Evolutionary conservation across 345 rosid species (phyloP), one percentile per base, ranked within the genome.

Genomic region (Draba incana): DNA sequence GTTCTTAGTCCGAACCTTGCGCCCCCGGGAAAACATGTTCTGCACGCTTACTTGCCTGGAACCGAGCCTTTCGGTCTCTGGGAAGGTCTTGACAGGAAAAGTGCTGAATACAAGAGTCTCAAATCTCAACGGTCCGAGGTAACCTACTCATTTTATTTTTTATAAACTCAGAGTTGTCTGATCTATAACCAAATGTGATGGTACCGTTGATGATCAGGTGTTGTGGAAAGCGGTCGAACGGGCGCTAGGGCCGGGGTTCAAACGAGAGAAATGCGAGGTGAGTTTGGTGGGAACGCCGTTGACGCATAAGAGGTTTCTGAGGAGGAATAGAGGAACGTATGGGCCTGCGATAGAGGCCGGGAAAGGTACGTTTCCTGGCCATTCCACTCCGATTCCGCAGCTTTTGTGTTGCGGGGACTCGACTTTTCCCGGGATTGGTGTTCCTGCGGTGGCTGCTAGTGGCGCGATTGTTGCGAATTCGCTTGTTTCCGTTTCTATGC

Each of bases 391-490:
- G 11, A 79, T 92, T 37, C 72, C 86, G 0, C 96, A 88, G 74
- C 92, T 92, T 39, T 77, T 84, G 77, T 86, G 92, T 66, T 90
- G 97, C 4, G 96, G 97, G 10, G 97, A 92, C 75, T 92, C 98
- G 2, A 93, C 97, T 45, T 92, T 92, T 75, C 97, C 96, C 0
- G 98, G 96, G 65, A 88, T 88, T 16, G 96, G 97, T 8, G 90
- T 92, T 69, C 97, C 94, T 24, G 98, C 97, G 13, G 92, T 92
- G 53, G 96, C 96, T 44, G 96, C 97, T 42, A 88, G 98, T 50
- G 97, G 98, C 2, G 94, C 97, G 20, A 92, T 90, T 53, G 97
- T 92, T 48, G 98, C 96, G 3, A 92, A 88, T 72, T 86, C 98
- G 2, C 76, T 88, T 9, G 96, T 90, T 47, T 73, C 96, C 0